phyloP scores from a whole-genome alignment of 352 stramenopile genomes.

The Bremia lactucae region DNA sequence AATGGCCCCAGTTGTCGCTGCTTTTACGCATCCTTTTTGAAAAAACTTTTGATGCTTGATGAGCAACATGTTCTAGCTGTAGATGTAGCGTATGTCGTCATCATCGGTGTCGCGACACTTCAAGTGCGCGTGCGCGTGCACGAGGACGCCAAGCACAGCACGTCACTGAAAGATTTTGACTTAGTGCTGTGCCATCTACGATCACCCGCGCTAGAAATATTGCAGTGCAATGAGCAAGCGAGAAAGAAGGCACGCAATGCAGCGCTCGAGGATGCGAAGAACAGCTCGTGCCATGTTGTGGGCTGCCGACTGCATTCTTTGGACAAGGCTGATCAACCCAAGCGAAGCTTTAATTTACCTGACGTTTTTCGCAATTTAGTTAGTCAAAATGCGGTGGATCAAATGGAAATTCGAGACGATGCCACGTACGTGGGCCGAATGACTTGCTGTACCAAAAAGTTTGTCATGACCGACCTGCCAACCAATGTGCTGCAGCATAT shows the following conservation, averaged over 20 bases:
- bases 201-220: slow-evolving; percentile 26
- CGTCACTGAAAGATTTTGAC: slow-evolving; percentile 42
- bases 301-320: slow-evolving; percentile 43
- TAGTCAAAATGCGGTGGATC: slow-evolving; percentile 37
- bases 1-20: slow-evolving; percentile 35
- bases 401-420: slow-evolving; percentile 66
- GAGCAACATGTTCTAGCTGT: slow-evolving; percentile 28
- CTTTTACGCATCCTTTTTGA: slow-evolving; percentile 39
- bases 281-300: slow-evolving; percentile 53
- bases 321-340: slow-evolving; percentile 1
- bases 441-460: slow-evolving; percentile 12
- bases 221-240: slow-evolving; percentile 10
- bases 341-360: slow-evolving; percentile 33
- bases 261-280: slow-evolving; percentile 22
- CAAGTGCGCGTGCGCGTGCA: slow-evolving; percentile 37
- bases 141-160: slow-evolving; percentile 13
- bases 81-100: slow-evolving; percentile 37
- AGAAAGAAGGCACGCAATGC: slow-evolving; percentile 5
- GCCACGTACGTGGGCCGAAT: slow-evolving; percentile 46
- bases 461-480: slow-evolving; percentile 62
- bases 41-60: slow-evolving; percentile 29
- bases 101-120: slow-evolving; percentile 30
- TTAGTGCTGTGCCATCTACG: slow-evolving; percentile 53
- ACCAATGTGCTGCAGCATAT: slow-evolving; percentile 43
- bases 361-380: slow-evolving; percentile 65